Evolutionary conservation across 2,329 filamentous ascomycete genomes (phyloP).

Genomic region (Alternaria burnsii): DNA sequence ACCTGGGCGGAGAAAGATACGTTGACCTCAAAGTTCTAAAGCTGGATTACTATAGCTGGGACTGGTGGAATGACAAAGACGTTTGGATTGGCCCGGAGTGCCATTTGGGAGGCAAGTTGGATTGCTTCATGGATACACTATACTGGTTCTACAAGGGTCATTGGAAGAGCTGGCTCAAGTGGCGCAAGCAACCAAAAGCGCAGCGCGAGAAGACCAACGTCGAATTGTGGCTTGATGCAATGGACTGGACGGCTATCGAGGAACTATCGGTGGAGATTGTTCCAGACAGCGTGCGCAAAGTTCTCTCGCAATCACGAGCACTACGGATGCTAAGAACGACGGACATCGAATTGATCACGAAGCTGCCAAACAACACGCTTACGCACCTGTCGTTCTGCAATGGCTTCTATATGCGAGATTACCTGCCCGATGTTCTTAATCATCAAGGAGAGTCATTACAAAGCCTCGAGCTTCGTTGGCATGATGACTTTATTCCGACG

Average conservation of each 20-base stretch:
- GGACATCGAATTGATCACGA: slow-evolving; percentile 12
- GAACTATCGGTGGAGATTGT: slow-evolving; percentile 2
- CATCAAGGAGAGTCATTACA: slow-evolving; percentile 20
- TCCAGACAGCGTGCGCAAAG: background rate
- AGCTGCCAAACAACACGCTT: slow-evolving; percentile 15
- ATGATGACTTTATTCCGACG: slow-evolving; percentile 2
- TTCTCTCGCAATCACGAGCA: background rate
- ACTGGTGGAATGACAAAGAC: background rate
- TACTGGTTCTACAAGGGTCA: background rate
- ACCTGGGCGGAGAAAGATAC: slow-evolving; percentile 18
- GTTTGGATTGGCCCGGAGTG: background rate
- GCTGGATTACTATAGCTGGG: slow-evolving; percentile 21
- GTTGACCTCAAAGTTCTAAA: slow-evolving; percentile 14
- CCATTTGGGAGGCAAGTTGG: background rate
- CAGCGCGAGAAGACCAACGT: slow-evolving; percentile 17
- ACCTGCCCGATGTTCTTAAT: slow-evolving; percentile 9
- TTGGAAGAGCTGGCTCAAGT: slow-evolving; percentile 8
- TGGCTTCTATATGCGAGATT: background rate
- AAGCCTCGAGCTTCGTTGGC: slow-evolving; percentile 11
- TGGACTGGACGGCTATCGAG: slow-evolving; percentile 22
- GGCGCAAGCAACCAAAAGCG: background rate
- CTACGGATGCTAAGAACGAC: slow-evolving; percentile 13
- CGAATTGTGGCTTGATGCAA: slow-evolving; percentile 24
- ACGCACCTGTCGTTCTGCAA: slow-evolving; percentile 12
- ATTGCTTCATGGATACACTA: background rate